Evolutionary conservation across 768 basidiomycete species (phyloP), one percentile per base, ranked within the genome.

Genomic region (Mycena maculata): DNA sequence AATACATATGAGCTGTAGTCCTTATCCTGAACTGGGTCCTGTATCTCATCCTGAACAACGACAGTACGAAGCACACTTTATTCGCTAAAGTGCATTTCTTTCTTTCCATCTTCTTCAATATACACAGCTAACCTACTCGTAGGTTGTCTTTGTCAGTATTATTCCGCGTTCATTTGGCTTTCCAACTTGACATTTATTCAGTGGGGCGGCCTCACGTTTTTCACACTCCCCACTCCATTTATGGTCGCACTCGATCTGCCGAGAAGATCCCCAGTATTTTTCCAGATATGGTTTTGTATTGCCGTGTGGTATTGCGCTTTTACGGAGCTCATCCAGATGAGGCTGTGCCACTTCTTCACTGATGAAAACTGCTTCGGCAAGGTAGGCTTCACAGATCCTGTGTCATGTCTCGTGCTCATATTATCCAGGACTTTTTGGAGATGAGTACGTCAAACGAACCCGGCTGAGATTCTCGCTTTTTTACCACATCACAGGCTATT

Each of bases 1-100:
- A 28, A 52, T n/a, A n/a, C n/a, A n/a, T 8, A 20, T 22, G 28
- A 8, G 6, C 30, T 3, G 25, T 48, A 72, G 71, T 65, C 49
- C 67, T 77, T 55, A 44, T 76, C 23, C n/a, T 78, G 39, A 78
- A 79, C 63, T 81, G 79, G 79, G 72, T 78, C 4, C 62, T 76
- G 41, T 73, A 72, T 48, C 69, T 72, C 33, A 60, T 65, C 23
- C 66, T 73, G 23, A 71, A 73, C 55, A 61, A 69, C 22, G 53
- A 60, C n/a, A 68, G 68, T 31, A 72, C 69, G 16, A 50, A 60
- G 1, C 45, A 50, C 11, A 71, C 67, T 39, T 49, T 54, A 4
- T 67, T 67, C 36, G 73, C 39, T 33, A 57, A 60, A 57, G 70
- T n/a, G n/a, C n/a, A n/a, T n/a, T 73, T 33, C 39, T 65, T 45